These are phyloP conservation scores for Blastomyces silverae DNA, from an alignment of 2,329 filamentous ascomycete species.

Conservation along the genomic window DNA sequence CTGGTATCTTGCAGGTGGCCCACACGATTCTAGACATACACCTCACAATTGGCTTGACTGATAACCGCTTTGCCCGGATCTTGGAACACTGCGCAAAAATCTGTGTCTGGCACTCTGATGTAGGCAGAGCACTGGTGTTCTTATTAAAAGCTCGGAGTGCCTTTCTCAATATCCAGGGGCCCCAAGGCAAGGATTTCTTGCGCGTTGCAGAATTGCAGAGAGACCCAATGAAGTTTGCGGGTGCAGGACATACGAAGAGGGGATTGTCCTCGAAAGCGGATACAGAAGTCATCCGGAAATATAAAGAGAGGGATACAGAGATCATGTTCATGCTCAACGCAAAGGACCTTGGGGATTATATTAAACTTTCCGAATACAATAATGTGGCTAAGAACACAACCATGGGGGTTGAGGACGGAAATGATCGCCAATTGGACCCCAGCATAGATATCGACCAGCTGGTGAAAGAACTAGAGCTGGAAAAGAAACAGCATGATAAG, in stretches of 20 bases:
- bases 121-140: conserved; percentile 23
- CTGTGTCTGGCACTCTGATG: conserved; percentile 25
- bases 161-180: conserved; percentile 19
- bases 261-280: conserved; percentile 19
- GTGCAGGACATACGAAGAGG: conserved; percentile 20
- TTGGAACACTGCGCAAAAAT: conserved; percentile 25
- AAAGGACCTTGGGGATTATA: conserved; percentile 8
- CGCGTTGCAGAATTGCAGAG: conserved; percentile 16
- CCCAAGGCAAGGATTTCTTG: conserved; percentile 13
- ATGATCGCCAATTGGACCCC: background rate
- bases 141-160: conserved; percentile 19
- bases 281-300: conserved; percentile 5
- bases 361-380: conserved; percentile 18
- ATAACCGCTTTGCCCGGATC: conserved; percentile 20
- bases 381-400: conserved; percentile 18
- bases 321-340: conserved; percentile 23
- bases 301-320: conserved; percentile 5
- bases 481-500: conserved; percentile 10
- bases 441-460: conserved; percentile 6
- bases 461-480: conserved; percentile 5
- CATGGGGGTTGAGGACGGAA: background rate
- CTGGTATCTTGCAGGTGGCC: conserved; percentile 18
- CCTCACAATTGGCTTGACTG: conserved; percentile 13
- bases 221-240: conserved; percentile 16
- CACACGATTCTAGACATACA: conserved; percentile 16